These are phyloP conservation scores for Clavaria fumosa DNA, from an alignment of 768 basidiomycete genomes.

Conservation along the genomic window DNA sequence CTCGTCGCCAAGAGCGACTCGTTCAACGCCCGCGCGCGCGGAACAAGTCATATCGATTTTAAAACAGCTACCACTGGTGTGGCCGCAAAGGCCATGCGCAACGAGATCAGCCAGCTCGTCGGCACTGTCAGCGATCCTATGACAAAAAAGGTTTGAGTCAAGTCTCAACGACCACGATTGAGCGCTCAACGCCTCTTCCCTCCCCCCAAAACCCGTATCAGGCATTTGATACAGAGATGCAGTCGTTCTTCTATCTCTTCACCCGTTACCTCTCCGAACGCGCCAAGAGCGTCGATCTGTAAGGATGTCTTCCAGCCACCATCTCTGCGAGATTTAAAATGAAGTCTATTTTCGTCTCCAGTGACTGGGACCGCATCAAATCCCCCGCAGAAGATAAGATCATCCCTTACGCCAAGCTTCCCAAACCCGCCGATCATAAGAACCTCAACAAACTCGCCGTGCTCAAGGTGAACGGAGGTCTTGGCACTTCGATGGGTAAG, in stretches of 20 bases:
- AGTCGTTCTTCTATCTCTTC: constrained; percentile 91
- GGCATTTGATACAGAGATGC: constrained; percentile 93
- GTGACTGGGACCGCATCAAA: constrained; percentile 83
- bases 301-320: constrained; percentile 16
- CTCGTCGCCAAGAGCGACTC: constrained; percentile 51
- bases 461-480: constrained; percentile 89
- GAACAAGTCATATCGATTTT: constrained; percentile 81
- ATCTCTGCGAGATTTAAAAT: constrained; percentile 4
- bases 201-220: too few species aligned
- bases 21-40: constrained; percentile 57
- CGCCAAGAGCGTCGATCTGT: constrained; percentile 81
- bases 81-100: constrained; percentile 93
- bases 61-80: constrained; percentile 95
- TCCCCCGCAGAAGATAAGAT: constrained; percentile 79
- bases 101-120: constrained; percentile 92
- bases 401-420: constrained; percentile 63
- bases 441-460: constrained; percentile 88
- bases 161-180: not conserved
- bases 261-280: constrained; percentile 86
- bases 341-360: constrained; percentile 17
- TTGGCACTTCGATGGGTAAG: constrained; percentile 79
- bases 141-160: constrained; percentile 57
- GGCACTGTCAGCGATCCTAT: constrained; percentile 62
- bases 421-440: constrained; percentile 37
- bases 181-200: not conserved